Base-by-base conservation (phyloP, 352 stramenopile genomes). In the Peronospora destructor region DNA sequence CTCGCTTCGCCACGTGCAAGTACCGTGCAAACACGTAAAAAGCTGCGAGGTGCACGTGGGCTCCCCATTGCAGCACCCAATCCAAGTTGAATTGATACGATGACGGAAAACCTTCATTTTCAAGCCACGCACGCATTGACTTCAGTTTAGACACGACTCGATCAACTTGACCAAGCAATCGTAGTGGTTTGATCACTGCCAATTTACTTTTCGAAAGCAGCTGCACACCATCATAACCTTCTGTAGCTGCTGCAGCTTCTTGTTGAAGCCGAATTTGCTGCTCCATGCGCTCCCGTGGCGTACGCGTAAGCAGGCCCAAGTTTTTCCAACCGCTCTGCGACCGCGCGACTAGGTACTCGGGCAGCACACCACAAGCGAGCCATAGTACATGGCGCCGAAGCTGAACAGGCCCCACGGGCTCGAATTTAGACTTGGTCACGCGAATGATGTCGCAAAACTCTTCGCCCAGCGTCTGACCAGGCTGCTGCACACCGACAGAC, bases 371-470 rank as follows among this genome's bases (percentile, higher is more conserved):
- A 12, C 76, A 59, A 5, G 64, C 61, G 40, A 94, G 55, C 81
- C 78, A 91, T 14, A 76, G 30, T 21, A 73, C 36, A 29, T 87
- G 81, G 2, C 73, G 64, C 5, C 46, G 28, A 36, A 62, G 46
- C 7, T 43, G 30, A n/a, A 84, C 64, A 43, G 73, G 71, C 12
- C 37, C 37, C n/a, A 83, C 47, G 0, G 19, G 26, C 0, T 42
- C 28, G 0, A 14, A 41, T 0, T 19, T 16, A 41, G 28, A 41
- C 13, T 58, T 71, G 4, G 64, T 68, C 17, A 91, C 73, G 28
- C 81, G 81, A 38, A 91, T 71, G 10, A 92, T 67, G 42, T 92
- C 82, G 37, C 84, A 92, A 52, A 87, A 94, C 42, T 94, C 84
- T 51, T 94, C 84, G 7, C 84, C 84, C n/a, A 94, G 68, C 30